Evolutionary conservation across 2,329 filamentous ascomycete species (phyloP).

Genomic region (Hymenoscyphus occultus): DNA sequence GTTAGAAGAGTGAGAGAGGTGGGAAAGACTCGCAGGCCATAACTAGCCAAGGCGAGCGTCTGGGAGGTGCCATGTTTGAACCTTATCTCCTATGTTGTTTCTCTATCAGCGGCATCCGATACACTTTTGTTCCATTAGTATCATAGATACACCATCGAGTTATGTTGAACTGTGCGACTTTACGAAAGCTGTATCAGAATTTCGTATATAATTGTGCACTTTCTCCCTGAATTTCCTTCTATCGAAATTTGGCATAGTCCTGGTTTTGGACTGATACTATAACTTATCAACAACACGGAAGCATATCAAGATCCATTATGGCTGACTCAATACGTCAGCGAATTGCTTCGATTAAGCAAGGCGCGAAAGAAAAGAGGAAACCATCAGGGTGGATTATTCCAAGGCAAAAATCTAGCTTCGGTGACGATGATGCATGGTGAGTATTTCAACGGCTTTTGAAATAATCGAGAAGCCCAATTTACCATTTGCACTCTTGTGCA

Average conservation of each 20-base stretch:
- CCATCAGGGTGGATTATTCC: slow-evolving; percentile 42
- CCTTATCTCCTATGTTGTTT: slow-evolving; percentile 22
- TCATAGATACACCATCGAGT: slow-evolving; percentile 20
- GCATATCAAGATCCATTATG: slow-evolving; percentile 6
- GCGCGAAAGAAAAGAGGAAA: slow-evolving; percentile 37
- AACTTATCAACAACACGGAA: neutral
- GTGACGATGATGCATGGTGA: slow-evolving; percentile 38
- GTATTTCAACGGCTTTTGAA: neutral
- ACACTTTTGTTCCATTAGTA: slow-evolving; percentile 23
- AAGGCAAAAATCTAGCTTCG: slow-evolving; percentile 40
- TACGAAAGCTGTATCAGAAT: slow-evolving; percentile 11
- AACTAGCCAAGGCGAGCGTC: slow-evolving; percentile 21
- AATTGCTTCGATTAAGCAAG: slow-evolving; percentile 33
- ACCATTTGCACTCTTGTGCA: neutral
- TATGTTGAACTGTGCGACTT: neutral
- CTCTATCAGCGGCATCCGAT: slow-evolving; percentile 20
- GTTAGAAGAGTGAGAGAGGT: too few species aligned
- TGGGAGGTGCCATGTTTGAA: slow-evolving; percentile 4
- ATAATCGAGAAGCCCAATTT: neutral
- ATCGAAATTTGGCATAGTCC: neutral
- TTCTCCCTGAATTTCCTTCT: slow-evolving; percentile 10
- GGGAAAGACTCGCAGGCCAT: neutral
- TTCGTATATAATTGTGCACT: slow-evolving; percentile 25
- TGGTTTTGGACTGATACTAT: neutral
- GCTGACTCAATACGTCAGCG: slow-evolving; percentile 24